Conservation (phyloP, 352 stramenopile genomes). For the Elongisporangium prolatum region DNA sequence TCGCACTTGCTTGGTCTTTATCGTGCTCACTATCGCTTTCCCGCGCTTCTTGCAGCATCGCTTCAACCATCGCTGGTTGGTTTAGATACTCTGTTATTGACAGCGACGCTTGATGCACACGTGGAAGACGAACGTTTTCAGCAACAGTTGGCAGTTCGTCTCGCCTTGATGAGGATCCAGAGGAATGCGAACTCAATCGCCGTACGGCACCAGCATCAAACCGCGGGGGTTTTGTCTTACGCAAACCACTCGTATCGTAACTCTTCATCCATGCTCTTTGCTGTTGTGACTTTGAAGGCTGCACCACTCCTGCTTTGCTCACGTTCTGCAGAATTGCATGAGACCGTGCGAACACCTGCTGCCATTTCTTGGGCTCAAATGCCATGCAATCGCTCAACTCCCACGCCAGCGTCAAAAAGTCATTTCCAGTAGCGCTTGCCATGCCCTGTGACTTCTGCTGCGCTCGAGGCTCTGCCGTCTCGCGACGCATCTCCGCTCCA, state of each 20-base stretch:
- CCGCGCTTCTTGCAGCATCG: conserved; percentile 18
- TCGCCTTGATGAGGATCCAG: neutral
- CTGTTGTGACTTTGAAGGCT: neutral
- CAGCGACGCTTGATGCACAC: conserved; percentile 9
- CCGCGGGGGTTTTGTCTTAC: neutral
- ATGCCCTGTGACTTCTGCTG: neutral
- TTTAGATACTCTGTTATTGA: conserved; percentile 36
- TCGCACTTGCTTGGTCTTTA: neutral
- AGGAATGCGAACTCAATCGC: neutral
- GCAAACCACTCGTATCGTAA: neutral
- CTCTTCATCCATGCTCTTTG: neutral
- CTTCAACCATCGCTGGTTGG: conserved; percentile 30
- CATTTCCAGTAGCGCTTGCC: conserved; percentile 7
- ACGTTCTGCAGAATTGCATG: conserved; percentile 13
- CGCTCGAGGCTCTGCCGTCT: neutral
- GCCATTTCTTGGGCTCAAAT: conserved; percentile 61
- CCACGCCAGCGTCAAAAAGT: conserved; percentile 41
- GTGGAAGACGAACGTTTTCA: neutral
- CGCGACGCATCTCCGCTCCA: neutral
- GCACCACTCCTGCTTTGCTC: neutral
- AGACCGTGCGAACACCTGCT: conserved; percentile 36
- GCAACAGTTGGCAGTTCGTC: neutral
- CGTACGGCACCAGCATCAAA: neutral
- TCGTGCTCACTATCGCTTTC: neutral
- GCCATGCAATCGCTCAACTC: conserved; percentile 42